Percentiles rank a stretch among this genome's conserved stretches.
These are phyloP conservation scores for Aspergillus sclerotiicarbonarius DNA, from an alignment of 495 filamentous ascomycete genomes.

Conservation along the genomic window DNA sequence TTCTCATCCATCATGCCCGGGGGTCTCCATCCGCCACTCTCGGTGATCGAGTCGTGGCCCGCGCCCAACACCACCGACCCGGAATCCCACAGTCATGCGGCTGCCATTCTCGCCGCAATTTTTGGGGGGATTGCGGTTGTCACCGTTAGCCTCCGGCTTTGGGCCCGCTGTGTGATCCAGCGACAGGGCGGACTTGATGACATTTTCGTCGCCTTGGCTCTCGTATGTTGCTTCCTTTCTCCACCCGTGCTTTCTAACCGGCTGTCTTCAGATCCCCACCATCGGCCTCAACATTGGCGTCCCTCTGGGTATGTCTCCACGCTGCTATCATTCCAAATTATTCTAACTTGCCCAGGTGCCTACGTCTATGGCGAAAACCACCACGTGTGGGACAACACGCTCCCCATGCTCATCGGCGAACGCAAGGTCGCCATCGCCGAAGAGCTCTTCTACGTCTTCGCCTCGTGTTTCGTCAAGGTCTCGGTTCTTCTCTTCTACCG, in stretches of 20 bases:
- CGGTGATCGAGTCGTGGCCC: conserved; percentile 13
- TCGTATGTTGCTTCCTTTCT: neutral
- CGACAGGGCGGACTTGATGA: conserved; percentile 7
- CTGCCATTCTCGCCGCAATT: conserved; percentile 1
- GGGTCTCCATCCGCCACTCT: conserved; percentile 9
- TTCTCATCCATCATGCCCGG: conserved; percentile 8
- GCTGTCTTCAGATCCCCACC: neutral
- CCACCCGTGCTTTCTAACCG: neutral
- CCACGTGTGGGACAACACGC: conserved; percentile 12
- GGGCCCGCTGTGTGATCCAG: conserved; percentile 12
- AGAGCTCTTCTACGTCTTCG: conserved; percentile 11
- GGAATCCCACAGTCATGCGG: conserved; percentile 7
- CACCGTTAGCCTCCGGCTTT: conserved; percentile 2
- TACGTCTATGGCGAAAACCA: conserved; percentile 9
- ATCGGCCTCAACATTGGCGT: neutral
- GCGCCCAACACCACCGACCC: conserved; percentile 8
- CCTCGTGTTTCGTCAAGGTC: neutral
- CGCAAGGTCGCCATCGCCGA: conserved; percentile 10
- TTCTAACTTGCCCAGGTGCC: neutral
- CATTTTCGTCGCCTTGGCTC: conserved; percentile 6
- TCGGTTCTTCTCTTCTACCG: conserved; percentile 15
- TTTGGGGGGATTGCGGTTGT: conserved; percentile 6
- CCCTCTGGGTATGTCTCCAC: neutral
- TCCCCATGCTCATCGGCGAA: conserved; percentile 6
- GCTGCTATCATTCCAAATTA: too few species aligned